Base-by-base conservation (phyloP, 2,329 filamentous ascomycete genomes). In the Fusarium nelsonii region DNA sequence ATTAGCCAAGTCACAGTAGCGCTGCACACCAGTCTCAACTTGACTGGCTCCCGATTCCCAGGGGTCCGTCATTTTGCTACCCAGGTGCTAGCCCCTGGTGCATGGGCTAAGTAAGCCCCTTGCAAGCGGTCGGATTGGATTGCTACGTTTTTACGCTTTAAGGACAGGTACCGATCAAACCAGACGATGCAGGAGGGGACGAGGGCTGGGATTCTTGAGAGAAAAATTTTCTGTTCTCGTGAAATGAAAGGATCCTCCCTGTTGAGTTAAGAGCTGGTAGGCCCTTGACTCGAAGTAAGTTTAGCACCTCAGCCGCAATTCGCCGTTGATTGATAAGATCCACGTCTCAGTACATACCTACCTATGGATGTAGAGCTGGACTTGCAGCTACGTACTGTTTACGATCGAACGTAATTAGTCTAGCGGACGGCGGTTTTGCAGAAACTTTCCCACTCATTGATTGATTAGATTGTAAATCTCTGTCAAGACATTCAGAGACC, bases 11-110 rank as follows among this genome's bases (percentile, higher is more conserved):
- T 55, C 58, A 58, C 55, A 70, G 68, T 70, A 70, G 68, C 68
- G 68, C 48, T 60, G 43, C 52, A 33, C 63, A 64, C 63, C 66
- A 68, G 46, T 41, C 67, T 63, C 45, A 41, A 69, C 67, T 62
- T 69, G 63, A 70, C 67, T 70, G 67, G 67, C 70, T 70, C 67
- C 67, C 67, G 63, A 60, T 68, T 41, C 45, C 54, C 41, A 69
- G 49, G 34, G 32, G 44, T 26, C 49, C 66, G 62, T 63, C 56
- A 48, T 58, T 55, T 44, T 28, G 18, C 48, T 51, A 23, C 23
- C 23, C 23, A 51, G 48, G 33, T 30, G 60, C 67, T 53, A 46
- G 30, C 45, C 67, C 62, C 50, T 49, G 40, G n/a, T 65, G 46
- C 34, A 49, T 46, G 18, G 28, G 20, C 23, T 30, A 36, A 49